Evolutionary conservation across 1,139 yeast genomes (phyloP).

Genomic region (Arxiozyma slooffiae): DNA sequence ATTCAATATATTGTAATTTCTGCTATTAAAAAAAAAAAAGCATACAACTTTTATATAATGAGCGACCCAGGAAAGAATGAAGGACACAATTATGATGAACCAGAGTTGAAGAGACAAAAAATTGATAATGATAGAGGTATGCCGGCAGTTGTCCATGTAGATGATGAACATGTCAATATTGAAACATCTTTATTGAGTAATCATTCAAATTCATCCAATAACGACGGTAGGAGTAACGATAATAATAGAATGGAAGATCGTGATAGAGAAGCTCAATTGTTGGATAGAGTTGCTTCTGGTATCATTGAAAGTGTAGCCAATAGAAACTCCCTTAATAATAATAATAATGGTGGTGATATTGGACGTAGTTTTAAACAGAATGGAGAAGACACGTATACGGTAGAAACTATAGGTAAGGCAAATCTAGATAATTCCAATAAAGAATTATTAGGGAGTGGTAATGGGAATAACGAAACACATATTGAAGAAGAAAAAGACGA

Average conservation of each 20-base stretch:
- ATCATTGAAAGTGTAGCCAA: slow-evolving; percentile 11
- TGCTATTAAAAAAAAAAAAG: no score
- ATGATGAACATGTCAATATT: slow-evolving; percentile 6
- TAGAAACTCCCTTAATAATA: slow-evolving; percentile 6
- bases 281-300: slow-evolving; percentile 10
- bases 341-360: slow-evolving; percentile 27
- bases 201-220: background rate
- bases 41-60: background rate
- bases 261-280: slow-evolving; percentile 13
- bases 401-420: background rate
- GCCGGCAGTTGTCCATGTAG: slow-evolving; percentile 9
- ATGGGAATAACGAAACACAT: slow-evolving; percentile 5
- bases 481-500: slow-evolving; percentile 8
- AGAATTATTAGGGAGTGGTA: slow-evolving; percentile 9
- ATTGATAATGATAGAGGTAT: background rate
- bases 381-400: slow-evolving; percentile 2
- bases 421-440: background rate
- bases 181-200: background rate
- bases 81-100: background rate
- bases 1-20: no score
- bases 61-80: slow-evolving; percentile 1
- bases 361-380: slow-evolving; percentile 4
- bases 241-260: slow-evolving; percentile 8
- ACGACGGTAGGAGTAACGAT: slow-evolving; percentile 13
- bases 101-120: slow-evolving; percentile 9